Evolutionary conservation across 352 stramenopile genomes (phyloP).

Genomic region (Phytopythium vexans): DNA sequence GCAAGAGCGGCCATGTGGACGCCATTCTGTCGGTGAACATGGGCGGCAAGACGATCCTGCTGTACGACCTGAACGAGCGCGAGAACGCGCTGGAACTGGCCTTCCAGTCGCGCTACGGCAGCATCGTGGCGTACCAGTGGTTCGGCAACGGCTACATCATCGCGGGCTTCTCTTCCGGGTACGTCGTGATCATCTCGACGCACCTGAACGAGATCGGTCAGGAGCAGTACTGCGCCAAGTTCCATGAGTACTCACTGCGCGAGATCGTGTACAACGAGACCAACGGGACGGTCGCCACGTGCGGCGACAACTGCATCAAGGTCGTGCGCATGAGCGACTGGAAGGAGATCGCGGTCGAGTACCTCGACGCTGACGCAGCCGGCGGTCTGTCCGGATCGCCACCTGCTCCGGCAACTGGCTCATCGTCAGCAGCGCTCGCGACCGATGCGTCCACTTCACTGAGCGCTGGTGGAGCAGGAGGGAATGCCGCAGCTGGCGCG

Average conservation of each 20-base stretch:
- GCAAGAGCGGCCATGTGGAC: slow-evolving; percentile 66
- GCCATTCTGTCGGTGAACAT: slow-evolving; percentile 89
- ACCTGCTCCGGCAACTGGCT: not conserved
- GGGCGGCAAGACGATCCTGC: slow-evolving; percentile 84
- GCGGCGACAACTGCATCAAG: slow-evolving; percentile 87
- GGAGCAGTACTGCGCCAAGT: slow-evolving; percentile 85
- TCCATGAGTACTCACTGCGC: slow-evolving; percentile 70
- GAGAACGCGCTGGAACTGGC: slow-evolving; percentile 90
- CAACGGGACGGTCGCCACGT: slow-evolving; percentile 85
- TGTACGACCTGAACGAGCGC: slow-evolving; percentile 85
- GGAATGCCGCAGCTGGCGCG: slow-evolving; percentile 10
- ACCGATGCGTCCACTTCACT: not conserved
- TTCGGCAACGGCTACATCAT: slow-evolving; percentile 90
- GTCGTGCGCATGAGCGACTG: slow-evolving; percentile 90
- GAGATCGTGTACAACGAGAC: slow-evolving; percentile 81
- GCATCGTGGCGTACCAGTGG: slow-evolving; percentile 87
- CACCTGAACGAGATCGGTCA: slow-evolving; percentile 87
- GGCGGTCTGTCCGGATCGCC: slow-evolving; percentile 15
- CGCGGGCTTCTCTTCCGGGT: slow-evolving; percentile 88
- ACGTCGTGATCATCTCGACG: slow-evolving; percentile 90
- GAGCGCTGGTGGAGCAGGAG: slow-evolving; percentile 4
- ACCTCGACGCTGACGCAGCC: slow-evolving; percentile 51
- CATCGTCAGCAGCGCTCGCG: not conserved
- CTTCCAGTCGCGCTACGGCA: slow-evolving; percentile 88
- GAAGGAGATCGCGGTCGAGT: slow-evolving; percentile 84